Evolutionary conservation across 495 filamentous ascomycete species (phyloP).

Genomic region (Trichoderma gamsii): DNA sequence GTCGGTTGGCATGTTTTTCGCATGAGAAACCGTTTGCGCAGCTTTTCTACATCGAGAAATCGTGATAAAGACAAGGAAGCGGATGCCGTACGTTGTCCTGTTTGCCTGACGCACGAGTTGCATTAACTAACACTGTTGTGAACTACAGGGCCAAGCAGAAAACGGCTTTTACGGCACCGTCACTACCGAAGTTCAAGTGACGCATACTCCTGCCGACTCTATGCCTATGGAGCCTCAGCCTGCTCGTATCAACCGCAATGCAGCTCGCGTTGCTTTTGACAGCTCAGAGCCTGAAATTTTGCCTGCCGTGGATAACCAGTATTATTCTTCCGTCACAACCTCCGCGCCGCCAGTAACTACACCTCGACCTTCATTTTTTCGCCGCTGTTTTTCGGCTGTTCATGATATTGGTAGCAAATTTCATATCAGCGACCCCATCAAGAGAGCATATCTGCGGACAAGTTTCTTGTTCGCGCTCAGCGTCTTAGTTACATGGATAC

Average conservation of each 20-base stretch:
- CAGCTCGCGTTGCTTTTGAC: neutral
- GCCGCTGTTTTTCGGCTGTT: neutral
- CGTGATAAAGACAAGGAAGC: conserved; percentile 26
- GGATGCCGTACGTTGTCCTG: conserved; percentile 16
- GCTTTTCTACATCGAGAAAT: conserved; percentile 27
- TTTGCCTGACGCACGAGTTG: neutral
- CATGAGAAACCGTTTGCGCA: conserved; percentile 38
- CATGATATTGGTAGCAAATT: conserved; percentile 22
- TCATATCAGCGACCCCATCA: conserved; percentile 44
- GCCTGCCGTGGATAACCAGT: neutral
- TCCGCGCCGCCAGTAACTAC: neutral
- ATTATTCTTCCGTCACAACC: conserved; percentile 5
- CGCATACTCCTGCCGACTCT: neutral
- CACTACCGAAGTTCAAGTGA: conserved; percentile 18
- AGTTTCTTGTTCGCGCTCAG: conserved; percentile 69
- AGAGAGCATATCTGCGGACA: conserved; percentile 66
- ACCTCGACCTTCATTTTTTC: neutral
- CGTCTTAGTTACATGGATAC: conserved; percentile 72
- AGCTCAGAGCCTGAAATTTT: neutral
- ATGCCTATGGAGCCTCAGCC: neutral
- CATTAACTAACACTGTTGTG: neutral
- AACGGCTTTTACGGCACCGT: conserved; percentile 15
- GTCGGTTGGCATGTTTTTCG: conserved; percentile 59
- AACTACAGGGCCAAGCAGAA: neutral
- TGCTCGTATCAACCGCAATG: neutral